A percentile compares a stretch with the other conserved stretches of the same genome.
Conservation (phyloP, 805 yeast genomes). For the Zygoascus biomembranicola region DNA sequence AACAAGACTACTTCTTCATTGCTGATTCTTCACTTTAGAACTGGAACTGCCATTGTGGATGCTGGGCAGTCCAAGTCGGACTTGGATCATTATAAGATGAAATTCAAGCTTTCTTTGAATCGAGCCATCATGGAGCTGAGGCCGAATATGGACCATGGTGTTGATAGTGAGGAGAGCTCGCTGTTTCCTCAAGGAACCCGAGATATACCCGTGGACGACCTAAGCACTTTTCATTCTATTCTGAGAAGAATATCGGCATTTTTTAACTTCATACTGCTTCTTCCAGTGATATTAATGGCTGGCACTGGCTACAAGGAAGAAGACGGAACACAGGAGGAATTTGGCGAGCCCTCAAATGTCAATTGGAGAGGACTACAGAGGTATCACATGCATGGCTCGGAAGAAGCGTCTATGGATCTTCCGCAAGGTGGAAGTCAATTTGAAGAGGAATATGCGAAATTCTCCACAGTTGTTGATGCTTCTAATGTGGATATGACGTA, state of each 20-base stretch:
- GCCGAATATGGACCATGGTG: constrained; percentile 61
- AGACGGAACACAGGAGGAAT: neutral
- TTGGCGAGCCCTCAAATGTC: neutral
- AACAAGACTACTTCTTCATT: constrained; percentile 71
- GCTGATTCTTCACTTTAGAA: constrained; percentile 49
- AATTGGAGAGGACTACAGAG: constrained; percentile 76
- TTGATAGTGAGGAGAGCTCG: constrained; percentile 13
- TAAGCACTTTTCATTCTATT: neutral
- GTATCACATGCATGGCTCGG: constrained; percentile 30
- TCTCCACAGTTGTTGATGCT: constrained; percentile 59
- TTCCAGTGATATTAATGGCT: neutral
- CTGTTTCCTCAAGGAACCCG: neutral
- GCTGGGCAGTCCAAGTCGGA: constrained; percentile 38
- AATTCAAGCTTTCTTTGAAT: constrained; percentile 37
- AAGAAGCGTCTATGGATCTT: constrained; percentile 24
- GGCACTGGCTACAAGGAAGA: neutral
- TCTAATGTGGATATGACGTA: constrained; percentile 46
- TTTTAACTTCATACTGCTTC: neutral
- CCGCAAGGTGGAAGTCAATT: constrained; percentile 28
- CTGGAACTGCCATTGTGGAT: constrained; percentile 53
- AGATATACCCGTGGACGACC: neutral
- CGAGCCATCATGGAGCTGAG: constrained; percentile 53
- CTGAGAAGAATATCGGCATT: neutral
- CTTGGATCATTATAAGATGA: constrained; percentile 50
- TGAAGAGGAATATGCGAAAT: constrained; percentile 71